Base-by-base conservation (phyloP, 73 alveolate genomes). In the Paramecium primaurelia region DNA sequence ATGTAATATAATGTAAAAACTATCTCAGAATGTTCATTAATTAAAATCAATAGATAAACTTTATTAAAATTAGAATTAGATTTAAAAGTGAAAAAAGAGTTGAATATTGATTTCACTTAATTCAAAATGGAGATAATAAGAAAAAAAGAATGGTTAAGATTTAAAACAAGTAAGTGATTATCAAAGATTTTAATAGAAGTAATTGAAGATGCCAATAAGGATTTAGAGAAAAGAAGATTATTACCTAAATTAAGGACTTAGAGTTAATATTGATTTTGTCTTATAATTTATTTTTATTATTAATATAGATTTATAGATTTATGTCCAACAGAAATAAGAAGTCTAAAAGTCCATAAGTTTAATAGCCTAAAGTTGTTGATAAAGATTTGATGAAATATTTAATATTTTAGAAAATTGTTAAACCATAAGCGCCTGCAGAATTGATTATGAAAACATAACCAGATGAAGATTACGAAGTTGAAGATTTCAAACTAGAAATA, bases 321-420 rank as follows among this genome's bases (percentile, higher is more conserved):
- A 80, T 80, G 91, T 80, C 91, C 91, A 80, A 80, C 91, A 80
- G 91, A 80, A 80, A 80, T 26, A 80, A 40, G 47, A 80, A 80
- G 49, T 80, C 91, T 16, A 80, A 80, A 64, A 80, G 91, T 80
- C 91, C 91, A 42, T 14, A 80, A 47, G 58, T 49, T 4, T 4
- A 40, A 49, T 14, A 80, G 37, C 91, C 91, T 8, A 25, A 32
- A 14, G 11, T 3, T 26, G 3, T 45, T 44, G 91, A 80, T 10
- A 80, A 80, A 22, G 91, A 80, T 80, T 26, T 80, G 2, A 80
- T 80, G 91, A 80, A 80, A 80, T 80, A 80, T 47, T 26, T 80
- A 58, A 80, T 80, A 45, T 22, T 80, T 80, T 36, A 80, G 47
- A 80, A 80, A 44, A 80, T 80, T 9, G 58, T 44, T 3, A 80